Conservation (phyloP, 345 rosid species). For the Carallia brachiata region DNA sequence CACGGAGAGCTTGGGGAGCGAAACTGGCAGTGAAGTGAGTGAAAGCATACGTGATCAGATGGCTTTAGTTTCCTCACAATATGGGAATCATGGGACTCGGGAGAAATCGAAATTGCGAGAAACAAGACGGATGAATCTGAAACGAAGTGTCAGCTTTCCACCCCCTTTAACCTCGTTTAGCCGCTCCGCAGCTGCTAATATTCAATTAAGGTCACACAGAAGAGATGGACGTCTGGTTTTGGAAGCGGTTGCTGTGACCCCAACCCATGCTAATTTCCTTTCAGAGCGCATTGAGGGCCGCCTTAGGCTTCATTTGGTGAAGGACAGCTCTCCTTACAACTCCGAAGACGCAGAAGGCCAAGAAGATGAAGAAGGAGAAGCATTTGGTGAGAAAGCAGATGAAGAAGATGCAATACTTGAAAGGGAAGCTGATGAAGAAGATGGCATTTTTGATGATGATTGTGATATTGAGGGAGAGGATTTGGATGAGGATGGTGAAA, state of each 20-base stretch:
- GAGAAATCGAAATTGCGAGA: not conserved
- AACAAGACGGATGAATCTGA: slow-evolving; percentile 2
- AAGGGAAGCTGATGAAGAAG: not conserved
- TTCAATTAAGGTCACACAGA: slow-evolving; percentile 24
- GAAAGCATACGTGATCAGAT: slow-evolving; percentile 5
- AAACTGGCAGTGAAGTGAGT: slow-evolving; percentile 24
- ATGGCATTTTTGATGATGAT: not conserved
- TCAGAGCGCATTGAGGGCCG: slow-evolving; percentile 24
- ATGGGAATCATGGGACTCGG: not conserved
- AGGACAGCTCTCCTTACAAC: not conserved
- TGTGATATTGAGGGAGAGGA: not conserved
- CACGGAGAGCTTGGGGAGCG: slow-evolving; percentile 30
- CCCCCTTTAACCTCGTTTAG: slow-evolving; percentile 28
- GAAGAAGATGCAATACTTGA: not conserved
- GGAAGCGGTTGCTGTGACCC: slow-evolving; percentile 19
- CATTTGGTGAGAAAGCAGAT: slow-evolving; percentile 1
- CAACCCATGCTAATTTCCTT: slow-evolving; percentile 5
- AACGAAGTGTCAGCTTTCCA: slow-evolving; percentile 17
- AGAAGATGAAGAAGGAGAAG: slow-evolving; percentile 12
- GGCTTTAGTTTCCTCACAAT: slow-evolving; percentile 2
- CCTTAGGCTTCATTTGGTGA: slow-evolving; percentile 23
- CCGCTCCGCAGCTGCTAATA: not conserved
- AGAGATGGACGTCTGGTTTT: slow-evolving; percentile 27
- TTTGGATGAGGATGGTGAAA: slow-evolving; percentile 5
- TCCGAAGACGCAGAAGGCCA: not conserved